Base-by-base conservation (phyloP, 257 asterid species). In the Solanum tarijense region DNA sequence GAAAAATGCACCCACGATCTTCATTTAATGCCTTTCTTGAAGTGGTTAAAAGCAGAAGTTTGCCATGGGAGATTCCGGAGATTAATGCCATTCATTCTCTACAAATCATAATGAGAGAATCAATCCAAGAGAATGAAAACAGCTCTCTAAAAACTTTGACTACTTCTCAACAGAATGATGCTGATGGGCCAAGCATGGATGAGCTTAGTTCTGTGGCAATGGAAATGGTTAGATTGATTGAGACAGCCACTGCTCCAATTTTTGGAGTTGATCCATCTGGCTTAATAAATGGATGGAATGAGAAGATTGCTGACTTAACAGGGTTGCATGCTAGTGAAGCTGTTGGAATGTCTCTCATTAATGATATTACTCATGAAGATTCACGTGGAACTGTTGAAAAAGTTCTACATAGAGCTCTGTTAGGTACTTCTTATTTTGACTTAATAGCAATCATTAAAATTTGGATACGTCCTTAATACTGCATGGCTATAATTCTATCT, bases 11-110 rank as follows among this genome's bases (percentile, higher is more conserved):
- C 81, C 98, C 96, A 0, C 93, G 97, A 62, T 90, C 93, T 90
- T 95, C 98, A 7, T 95, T 94, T 83, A 87, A 86, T 9, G 92
- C 93, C 4, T 95, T 93, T 86, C 93, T 95, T 79, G 94, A 95
- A 90, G 92, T 93, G 75, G 93, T 90, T 43, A 94, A 93, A 86
- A 86, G 90, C 83, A 88, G 89, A 87, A 93, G 96, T 87, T 46
- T 84, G 83, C 92, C 94, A 8, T 94, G 98, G 97, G 97, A 94
- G 89, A 83, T 52, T 75, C 79, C 88, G 2, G 97, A 95, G 91
- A 92, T 95, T 83, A 92, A 93, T 87, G 93, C 94, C 4, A 92
- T 95, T 86, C 94, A 95, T 66, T 93, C 96, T 75, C 90, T 95
- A 86, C 95, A 94, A 88, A 91, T 94, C 89, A 92, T 94, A 83